Base-by-base conservation (phyloP, 495 filamentous ascomycete genomes). In the Aspergillus sparsus region DNA sequence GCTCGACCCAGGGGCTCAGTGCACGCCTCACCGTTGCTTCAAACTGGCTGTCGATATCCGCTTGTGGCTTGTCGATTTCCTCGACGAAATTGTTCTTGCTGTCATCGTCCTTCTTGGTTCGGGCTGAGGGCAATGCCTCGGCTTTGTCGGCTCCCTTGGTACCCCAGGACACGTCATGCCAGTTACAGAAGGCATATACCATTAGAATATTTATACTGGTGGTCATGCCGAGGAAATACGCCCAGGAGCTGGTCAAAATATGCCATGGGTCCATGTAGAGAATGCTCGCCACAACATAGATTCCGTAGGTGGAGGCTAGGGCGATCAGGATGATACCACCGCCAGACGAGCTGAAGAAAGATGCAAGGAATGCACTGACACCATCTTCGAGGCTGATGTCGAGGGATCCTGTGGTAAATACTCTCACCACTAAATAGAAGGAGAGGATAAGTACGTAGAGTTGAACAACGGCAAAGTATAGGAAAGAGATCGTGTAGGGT, bases 211-310 rank as follows among this genome's bases (percentile, higher is more conserved):
- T 99, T 88, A 97, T 91, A 75, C 96, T 98, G 12, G 92, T 96
- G 13, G 94, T 95, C 82, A 94, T 93, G 67, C 95, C 83, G 33
- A 96, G 81, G 62, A 98, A 82, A 73, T 98, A 98, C 65, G 89
- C 83, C 18, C 90, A 89, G 85, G 96, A 99, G 34, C 92, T 97
- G 70, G 92, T 93, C 82, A 99, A 97, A 93, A 99, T 98, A 83
- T 99, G 95, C 95, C 95, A 99, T n/a, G 94, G 94, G 71, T 99
- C 94, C 65, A 97, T 81, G 75, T 99, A 98, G 82, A 99, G 82
- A 83, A 99, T 97, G 11, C 91, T 96, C 13, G 93, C 93, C 49
- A 97, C 83, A 71, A 91, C 98, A 84, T 98, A 98, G 49, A 99
- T 85, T 73, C 95, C 95, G 72, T 97, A 97, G 42, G 94, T 98